phyloP scores from a whole-genome alignment of 176 grass and related monocot species.

The Luzula sylvatica region DNA sequence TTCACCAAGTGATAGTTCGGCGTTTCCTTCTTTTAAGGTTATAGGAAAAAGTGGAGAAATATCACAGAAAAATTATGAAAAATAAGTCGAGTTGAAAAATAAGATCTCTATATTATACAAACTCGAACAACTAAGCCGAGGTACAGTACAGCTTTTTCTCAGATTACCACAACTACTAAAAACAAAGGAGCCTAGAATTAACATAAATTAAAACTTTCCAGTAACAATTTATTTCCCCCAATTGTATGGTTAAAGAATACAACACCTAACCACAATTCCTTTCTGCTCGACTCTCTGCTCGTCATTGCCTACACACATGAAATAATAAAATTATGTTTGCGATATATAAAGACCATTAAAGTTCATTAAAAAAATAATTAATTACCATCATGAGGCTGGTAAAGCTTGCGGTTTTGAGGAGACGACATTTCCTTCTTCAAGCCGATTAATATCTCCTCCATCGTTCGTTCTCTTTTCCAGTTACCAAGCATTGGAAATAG shows the following conservation, averaged over 20 bases:
- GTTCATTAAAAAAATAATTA: conserved; percentile 1
- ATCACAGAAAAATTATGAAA: too few relatives aligned
- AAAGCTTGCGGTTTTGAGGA: conserved; percentile 72
- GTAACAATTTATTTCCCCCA: not conserved
- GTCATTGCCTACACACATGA: conserved; percentile 45
- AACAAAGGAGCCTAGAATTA: conserved; percentile 1
- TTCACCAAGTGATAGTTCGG: too few relatives aligned
- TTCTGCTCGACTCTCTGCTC: conserved; percentile 75
- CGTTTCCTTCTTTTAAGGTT: too few relatives aligned
- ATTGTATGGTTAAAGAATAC: conserved; percentile 38
- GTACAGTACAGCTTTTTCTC: too few relatives aligned
- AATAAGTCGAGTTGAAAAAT: too few relatives aligned
- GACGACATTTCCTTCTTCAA: conserved; percentile 88
- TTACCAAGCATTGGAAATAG: conserved; percentile 79
- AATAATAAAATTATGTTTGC: too few relatives aligned
- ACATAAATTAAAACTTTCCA: conserved; percentile 8
- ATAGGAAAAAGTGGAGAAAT: too few relatives aligned
- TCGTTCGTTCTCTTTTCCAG: conserved; percentile 78
- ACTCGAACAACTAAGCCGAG: too few relatives aligned
- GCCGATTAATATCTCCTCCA: conserved; percentile 66
- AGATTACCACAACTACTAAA: not conserved
- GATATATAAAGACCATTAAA: conserved; percentile 3
- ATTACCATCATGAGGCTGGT: conserved; percentile 75
- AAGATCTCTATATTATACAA: too few relatives aligned
- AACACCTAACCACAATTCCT: conserved; percentile 46